A percentile compares a stretch with the other conserved stretches of the same genome.
These are phyloP conservation scores for Jackrogersella minutella DNA, from an alignment of 495 filamentous ascomycete species.

Conservation along the genomic window DNA sequence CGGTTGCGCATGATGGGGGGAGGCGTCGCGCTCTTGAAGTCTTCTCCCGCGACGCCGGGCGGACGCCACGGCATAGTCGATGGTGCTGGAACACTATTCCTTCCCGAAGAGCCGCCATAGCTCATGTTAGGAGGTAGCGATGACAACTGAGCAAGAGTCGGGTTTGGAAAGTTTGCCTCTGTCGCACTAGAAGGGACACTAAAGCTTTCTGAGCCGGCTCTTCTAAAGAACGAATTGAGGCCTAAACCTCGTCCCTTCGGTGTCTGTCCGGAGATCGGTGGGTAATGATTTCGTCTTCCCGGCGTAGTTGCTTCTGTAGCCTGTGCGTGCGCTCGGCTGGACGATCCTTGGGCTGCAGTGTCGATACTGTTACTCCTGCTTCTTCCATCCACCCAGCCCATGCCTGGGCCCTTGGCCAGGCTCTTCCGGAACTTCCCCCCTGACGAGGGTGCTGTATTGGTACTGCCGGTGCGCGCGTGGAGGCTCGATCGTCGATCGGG, in stretches of 20 bases:
- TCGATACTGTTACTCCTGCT: conserved; percentile 54
- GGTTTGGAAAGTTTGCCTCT: conserved; percentile 45
- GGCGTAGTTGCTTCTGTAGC: conserved; percentile 14
- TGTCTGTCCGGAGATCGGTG: conserved; percentile 51
- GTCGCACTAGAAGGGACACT: conserved; percentile 46
- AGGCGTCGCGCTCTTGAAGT: conserved; percentile 51
- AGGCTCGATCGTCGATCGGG: conserved; percentile 56
- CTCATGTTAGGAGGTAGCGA: conserved; percentile 5
- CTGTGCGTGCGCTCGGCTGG: neutral
- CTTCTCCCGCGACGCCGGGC: conserved; percentile 37
- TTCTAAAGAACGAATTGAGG: conserved; percentile 51
- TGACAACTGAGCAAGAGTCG: conserved; percentile 28
- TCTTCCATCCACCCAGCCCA: conserved; percentile 27
- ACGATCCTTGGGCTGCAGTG: conserved; percentile 11
- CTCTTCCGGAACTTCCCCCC: conserved; percentile 42
- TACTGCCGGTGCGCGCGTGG: conserved; percentile 47
- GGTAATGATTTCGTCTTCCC: conserved; percentile 55
- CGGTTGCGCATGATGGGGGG: conserved; percentile 57
- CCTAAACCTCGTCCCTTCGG: conserved; percentile 45
- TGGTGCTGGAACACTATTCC: conserved; percentile 41
- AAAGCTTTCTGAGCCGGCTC: conserved; percentile 41
- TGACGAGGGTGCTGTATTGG: conserved; percentile 21
- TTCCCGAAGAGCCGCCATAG: conserved; percentile 21
- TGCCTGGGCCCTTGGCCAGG: conserved; percentile 24
- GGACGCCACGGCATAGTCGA: conserved; percentile 40